Evolutionary conservation across 257 asterid species (phyloP), one percentile per base, ranked within the genome.

Genomic region (Nicotiana noctiflora): DNA sequence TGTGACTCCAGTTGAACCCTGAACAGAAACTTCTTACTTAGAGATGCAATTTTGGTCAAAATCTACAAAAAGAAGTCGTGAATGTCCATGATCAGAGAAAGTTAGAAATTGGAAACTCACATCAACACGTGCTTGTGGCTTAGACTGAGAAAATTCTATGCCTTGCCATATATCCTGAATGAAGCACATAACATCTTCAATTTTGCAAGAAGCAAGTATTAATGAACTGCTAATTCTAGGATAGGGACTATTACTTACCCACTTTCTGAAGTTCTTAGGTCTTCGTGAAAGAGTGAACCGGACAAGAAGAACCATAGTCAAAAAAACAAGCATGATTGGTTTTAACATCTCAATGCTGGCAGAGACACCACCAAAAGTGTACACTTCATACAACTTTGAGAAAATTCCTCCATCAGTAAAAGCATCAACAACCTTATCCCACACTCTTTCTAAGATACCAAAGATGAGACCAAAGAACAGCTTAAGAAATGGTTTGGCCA

Each of bases 91-190:
- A 77, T 32, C 75, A 56, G 46, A 81, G 66, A 76, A 65, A 67
- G 79, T 37, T 6, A 76, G 65, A 66, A 81, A 76, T 53, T 34
- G 61, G 82, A 84, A 75, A 90, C 99, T 89, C 67, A 96, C 99
- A 91, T 96, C 98, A 83, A 96, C 97, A 77, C 99, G 98, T 37
- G 99, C 99, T 91, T 94, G 97, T 83, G 99, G 91, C 86, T 94
- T 96, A 53, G 99, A 96, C 83, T 94, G 98, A 80, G 98, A 91
- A 84, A 96, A 96, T 84, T 94, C 98, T 80, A 96, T 92, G 82
- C 98, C 98, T 94, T 96, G 99, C 99, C 99, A 96, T 82, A 96
- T 89, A 87, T 96, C 99, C 99, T 93, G 93, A 91, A 88, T 56
- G 83, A 82, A 68, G 82, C 76, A 86, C 72, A 84, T 63, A 55